These are phyloP conservation scores for Paramecium sonneborni DNA, from an alignment of 73 alveolate species.

Conservation along the genomic window DNA sequence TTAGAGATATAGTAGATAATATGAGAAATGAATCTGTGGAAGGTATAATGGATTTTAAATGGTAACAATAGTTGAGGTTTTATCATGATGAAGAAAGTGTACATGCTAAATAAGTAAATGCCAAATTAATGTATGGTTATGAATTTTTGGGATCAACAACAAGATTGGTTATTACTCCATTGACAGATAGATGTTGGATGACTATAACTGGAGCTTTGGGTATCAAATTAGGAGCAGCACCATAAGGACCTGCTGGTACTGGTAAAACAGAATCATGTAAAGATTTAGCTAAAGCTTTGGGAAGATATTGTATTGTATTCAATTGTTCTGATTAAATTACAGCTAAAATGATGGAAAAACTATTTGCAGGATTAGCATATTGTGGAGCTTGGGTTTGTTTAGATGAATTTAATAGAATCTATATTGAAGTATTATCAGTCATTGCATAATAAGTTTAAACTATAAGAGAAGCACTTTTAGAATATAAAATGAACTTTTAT, in stretches of 20 bases:
- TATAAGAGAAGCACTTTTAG: constrained; percentile 93
- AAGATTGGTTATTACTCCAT: constrained; percentile 94
- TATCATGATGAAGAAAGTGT: constrained; percentile 88
- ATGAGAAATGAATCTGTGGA: constrained; percentile 68
- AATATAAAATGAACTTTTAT: constrained; percentile 82
- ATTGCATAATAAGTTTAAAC: constrained; percentile 96
- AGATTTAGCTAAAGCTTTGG: constrained; percentile 89
- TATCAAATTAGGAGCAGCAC: constrained; percentile 93
- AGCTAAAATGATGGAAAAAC: constrained; percentile 88
- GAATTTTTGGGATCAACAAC: constrained; percentile 97
- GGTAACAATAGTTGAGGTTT: constrained; percentile 92
- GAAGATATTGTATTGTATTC: constrained; percentile 88
- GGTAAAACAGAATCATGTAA: constrained; percentile 90
- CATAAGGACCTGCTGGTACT: constrained; percentile 93
- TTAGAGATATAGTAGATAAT: constrained; percentile 80
- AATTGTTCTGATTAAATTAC: constrained; percentile 89
- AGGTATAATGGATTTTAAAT: constrained; percentile 72
- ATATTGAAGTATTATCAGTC: constrained; percentile 97
- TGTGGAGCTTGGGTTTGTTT: constrained; percentile 98
- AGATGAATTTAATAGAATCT: constrained; percentile 98
- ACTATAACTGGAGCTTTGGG: constrained; percentile 92
- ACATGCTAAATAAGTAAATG: constrained; percentile 85
- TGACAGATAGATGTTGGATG: constrained; percentile 96
- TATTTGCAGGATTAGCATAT: constrained; percentile 85
- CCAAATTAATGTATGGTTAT: constrained; percentile 93